Evolutionary conservation across 2,329 filamentous ascomycete genomes (phyloP).

Genomic region (Pseudogymnoascus sp.): DNA sequence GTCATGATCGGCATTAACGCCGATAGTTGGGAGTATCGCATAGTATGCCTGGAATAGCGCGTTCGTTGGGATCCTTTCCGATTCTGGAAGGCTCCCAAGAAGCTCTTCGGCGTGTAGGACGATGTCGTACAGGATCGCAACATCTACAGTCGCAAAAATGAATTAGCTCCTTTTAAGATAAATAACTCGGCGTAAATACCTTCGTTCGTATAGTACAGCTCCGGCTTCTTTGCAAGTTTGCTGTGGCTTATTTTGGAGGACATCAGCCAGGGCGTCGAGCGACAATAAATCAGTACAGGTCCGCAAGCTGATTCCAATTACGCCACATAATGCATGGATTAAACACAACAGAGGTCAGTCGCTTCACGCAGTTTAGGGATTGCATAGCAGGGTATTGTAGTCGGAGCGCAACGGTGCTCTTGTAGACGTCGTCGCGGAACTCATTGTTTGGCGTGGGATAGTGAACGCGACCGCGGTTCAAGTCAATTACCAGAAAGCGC

Average conservation of each 20-base stretch:
- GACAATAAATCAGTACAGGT: slow-evolving; percentile 2
- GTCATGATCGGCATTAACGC: slow-evolving; percentile 63
- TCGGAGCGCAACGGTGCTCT: background rate
- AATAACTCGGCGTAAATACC: slow-evolving; percentile 33
- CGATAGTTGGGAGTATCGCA: slow-evolving; percentile 60
- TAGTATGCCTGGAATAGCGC: slow-evolving; percentile 79
- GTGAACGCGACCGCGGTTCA: background rate
- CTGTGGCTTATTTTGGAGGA: slow-evolving; percentile 1
- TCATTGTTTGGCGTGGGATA: background rate
- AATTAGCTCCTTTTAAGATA: background rate
- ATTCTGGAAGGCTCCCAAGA: slow-evolving; percentile 46
- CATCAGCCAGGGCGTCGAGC: slow-evolving; percentile 6
- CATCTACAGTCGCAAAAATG: slow-evolving; percentile 44
- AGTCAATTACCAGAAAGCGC: background rate
- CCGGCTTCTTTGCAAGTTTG: slow-evolving; percentile 18
- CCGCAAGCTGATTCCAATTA: slow-evolving; percentile 1
- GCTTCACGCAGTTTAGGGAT: background rate
- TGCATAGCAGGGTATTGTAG: background rate
- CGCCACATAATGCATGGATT: slow-evolving; percentile 3
- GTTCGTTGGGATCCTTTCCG: slow-evolving; percentile 59
- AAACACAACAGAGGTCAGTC: background rate
- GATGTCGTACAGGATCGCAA: slow-evolving; percentile 69
- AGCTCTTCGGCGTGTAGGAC: slow-evolving; percentile 62
- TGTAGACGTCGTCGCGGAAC: background rate
- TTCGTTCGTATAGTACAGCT: slow-evolving; percentile 51